These are phyloP conservation scores for Quercus alba DNA, from an alignment of 306 rosid genomes.

Conservation along the genomic window DNA sequence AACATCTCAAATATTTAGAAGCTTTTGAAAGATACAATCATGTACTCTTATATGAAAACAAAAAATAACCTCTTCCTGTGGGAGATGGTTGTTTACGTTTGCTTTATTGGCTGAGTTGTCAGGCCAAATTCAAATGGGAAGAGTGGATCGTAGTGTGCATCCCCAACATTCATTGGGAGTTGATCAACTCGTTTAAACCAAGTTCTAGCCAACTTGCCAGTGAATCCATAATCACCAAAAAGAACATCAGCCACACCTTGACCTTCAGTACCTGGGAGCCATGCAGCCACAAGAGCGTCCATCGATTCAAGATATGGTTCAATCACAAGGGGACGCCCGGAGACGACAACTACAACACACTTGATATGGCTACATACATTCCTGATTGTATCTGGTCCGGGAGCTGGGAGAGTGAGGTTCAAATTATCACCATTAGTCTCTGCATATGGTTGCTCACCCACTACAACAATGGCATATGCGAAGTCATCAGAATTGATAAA, in stretches of 20 bases:
- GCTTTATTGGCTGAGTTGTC: not conserved
- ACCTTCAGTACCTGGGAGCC: conserved; percentile 2
- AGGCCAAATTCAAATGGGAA: conserved; percentile 4
- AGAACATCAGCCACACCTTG: not conserved
- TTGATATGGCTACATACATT: not conserved
- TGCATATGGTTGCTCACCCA: conserved; percentile 1
- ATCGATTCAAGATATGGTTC: not conserved
- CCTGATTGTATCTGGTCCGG: not conserved
- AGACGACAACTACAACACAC: not conserved
- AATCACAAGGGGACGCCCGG: not conserved
- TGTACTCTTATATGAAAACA: not conserved
- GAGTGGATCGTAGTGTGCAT: not conserved
- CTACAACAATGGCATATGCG: not conserved
- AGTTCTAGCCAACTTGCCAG: conserved; percentile 1
- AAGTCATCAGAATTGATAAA: not conserved
- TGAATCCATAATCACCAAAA: not conserved
- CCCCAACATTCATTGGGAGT: conserved; percentile 5
- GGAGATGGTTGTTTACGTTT: not conserved
- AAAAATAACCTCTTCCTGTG: not conserved
- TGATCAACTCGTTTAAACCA: conserved; percentile 7
- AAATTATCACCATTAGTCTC: not conserved
- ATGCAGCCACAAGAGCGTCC: conserved; percentile 9
- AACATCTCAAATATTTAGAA: not conserved
- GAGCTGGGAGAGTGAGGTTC: conserved; percentile 1
- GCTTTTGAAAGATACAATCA: not conserved